Evolutionary conservation across 129 eudicot genomes (phyloP).

Genomic region (Heracleum sosnowskyi): DNA sequence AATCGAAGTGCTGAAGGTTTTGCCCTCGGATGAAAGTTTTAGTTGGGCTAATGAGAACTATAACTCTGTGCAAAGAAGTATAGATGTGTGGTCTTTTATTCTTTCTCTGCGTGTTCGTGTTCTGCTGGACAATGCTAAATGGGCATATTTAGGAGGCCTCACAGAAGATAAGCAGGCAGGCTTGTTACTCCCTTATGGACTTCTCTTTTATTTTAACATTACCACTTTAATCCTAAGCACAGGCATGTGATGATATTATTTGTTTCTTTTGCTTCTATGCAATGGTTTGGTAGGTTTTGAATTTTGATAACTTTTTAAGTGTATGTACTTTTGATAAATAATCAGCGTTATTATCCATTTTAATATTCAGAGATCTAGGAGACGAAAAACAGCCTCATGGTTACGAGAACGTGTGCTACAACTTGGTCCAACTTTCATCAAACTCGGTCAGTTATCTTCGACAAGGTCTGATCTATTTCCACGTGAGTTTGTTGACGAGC

Average conservation of each 20-base stretch:
- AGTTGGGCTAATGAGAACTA: conserved; percentile 93
- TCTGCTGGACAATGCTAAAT: conserved; percentile 74
- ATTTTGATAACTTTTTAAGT: neutral
- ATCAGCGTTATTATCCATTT: conserved; percentile 1
- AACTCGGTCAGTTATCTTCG: conserved; percentile 85
- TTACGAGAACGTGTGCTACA: conserved; percentile 72
- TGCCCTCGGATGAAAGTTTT: conserved; percentile 81
- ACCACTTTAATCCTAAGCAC: neutral
- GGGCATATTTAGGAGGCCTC: conserved; percentile 83
- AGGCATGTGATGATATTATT: neutral
- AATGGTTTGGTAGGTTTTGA: conserved; percentile 1
- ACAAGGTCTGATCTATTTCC: conserved; percentile 98
- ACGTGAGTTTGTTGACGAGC: conserved; percentile 88
- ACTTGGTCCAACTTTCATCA: conserved; percentile 93
- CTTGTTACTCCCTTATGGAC: neutral
- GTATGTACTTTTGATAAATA: neutral
- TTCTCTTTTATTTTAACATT: neutral
- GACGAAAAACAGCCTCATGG: conserved; percentile 90
- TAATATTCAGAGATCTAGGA: conserved; percentile 49
- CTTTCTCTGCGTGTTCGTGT: conserved; percentile 84
- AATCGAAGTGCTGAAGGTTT: conserved; percentile 52
- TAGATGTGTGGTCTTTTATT: conserved; percentile 91
- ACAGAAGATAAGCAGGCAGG: conserved; percentile 83
- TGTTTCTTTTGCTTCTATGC: conserved; percentile 7
- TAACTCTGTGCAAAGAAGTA: conserved; percentile 69